Conservation (phyloP, 176 grass and related monocot genomes). For the bread wheat (Triticum aestivum) region IWGSC_CS_RefSeq_v2.1 NC_057800.1:680909945-680910444, state of each 20-base stretch:
- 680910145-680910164: conserved; percentile 75
- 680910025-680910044: conserved; percentile 90
- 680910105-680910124: conserved; percentile 80
- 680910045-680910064: conserved; percentile 74
- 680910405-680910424: no score
- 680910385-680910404: no score
- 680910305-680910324: not conserved
- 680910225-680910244: not conserved
- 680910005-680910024: not conserved
- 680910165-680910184: conserved; percentile 66
- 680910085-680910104: conserved; percentile 81
- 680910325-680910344: not conserved
- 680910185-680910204: conserved; percentile 58
- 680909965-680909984: not conserved
- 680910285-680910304: not conserved
- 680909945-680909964: not conserved
- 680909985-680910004: not conserved
- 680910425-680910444: no score
- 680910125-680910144: conserved; percentile 71
- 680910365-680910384: not conserved
- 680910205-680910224: conserved; percentile 40
- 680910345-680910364: no score
- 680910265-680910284: not conserved
- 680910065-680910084: conserved; percentile 63
- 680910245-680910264: not conserved